A percentile compares a stretch with the other conserved stretches of the same genome.
These are phyloP conservation scores for Acarospora socialis DNA, from an alignment of 2,329 filamentous ascomycete species.

Conservation along the genomic window DNA sequence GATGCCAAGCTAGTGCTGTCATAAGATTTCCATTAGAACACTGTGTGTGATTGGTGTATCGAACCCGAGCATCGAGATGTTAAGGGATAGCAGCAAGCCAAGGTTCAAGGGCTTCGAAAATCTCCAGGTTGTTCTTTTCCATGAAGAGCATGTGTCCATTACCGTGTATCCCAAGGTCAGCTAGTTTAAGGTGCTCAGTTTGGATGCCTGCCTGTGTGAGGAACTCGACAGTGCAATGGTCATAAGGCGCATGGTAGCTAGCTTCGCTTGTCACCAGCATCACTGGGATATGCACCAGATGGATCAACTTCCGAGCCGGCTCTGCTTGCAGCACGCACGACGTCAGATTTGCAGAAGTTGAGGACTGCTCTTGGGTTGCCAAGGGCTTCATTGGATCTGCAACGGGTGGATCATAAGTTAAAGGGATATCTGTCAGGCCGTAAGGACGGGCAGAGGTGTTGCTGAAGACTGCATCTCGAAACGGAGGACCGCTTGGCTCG, in stretches of 20 bases:
- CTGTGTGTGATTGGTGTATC: too few relatives aligned
- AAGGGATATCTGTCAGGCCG: slow-evolving; percentile 35
- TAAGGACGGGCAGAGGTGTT: slow-evolving; percentile 24
- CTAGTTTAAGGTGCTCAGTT: slow-evolving; percentile 32
- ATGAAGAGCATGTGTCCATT: slow-evolving; percentile 44
- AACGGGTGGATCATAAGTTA: slow-evolving; percentile 34
- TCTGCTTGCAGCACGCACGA: slow-evolving; percentile 27
- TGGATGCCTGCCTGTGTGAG: slow-evolving; percentile 37
- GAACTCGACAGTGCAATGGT: slow-evolving; percentile 40
- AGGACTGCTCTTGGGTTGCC: slow-evolving; percentile 17
- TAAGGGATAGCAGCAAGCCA: slow-evolving; percentile 23
- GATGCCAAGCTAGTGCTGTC: too few relatives aligned
- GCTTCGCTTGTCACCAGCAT: slow-evolving; percentile 39
- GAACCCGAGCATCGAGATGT: too few relatives aligned
- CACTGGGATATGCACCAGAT: slow-evolving; percentile 35
- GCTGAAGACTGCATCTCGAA: slow-evolving; percentile 28
- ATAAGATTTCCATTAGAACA: too few relatives aligned
- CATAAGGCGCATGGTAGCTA: slow-evolving; percentile 40
- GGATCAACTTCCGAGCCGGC: slow-evolving; percentile 31
- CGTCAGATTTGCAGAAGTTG: slow-evolving; percentile 16
- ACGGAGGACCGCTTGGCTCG: slow-evolving; percentile 42
- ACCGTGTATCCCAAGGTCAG: slow-evolving; percentile 31
- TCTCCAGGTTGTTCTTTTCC: slow-evolving; percentile 36
- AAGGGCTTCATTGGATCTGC: slow-evolving; percentile 21
- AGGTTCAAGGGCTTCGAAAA: slow-evolving; percentile 25